Conservation (phyloP, 2,329 filamentous ascomycete species). For the Ascosphaera pollenicola region DNA sequence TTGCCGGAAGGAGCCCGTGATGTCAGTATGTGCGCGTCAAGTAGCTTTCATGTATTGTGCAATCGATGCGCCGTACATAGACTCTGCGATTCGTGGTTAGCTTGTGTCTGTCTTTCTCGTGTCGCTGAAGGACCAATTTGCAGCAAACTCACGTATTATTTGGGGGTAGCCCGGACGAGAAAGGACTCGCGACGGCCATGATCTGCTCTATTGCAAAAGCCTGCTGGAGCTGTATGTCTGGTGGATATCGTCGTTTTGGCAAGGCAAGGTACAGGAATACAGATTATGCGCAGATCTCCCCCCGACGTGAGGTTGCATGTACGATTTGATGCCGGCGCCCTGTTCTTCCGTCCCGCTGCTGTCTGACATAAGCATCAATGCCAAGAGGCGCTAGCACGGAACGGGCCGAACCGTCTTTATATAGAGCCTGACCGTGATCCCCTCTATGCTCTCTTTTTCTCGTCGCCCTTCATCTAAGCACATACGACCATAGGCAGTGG, state of each 20-base stretch:
- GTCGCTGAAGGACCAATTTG: not conserved
- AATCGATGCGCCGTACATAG: slow-evolving; percentile 14
- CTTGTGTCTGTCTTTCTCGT: not conserved
- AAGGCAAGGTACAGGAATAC: no score
- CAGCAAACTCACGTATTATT: slow-evolving; percentile 17
- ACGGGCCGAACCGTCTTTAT: no score
- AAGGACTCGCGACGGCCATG: slow-evolving; percentile 16
- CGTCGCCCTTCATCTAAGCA: slow-evolving; percentile 5
- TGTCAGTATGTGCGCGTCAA: slow-evolving; percentile 2
- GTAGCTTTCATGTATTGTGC: slow-evolving; percentile 3
- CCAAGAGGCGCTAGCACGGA: no score
- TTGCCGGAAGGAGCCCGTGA: not conserved
- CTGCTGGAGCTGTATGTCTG: not conserved
- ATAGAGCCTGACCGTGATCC: no score
- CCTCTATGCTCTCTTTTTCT: no score
- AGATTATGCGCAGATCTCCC: no score
- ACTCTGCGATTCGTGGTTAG: slow-evolving; percentile 12
- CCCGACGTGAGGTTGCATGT: no score
- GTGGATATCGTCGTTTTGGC: not conserved
- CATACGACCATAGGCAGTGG: slow-evolving; percentile 26
- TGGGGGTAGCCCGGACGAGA: slow-evolving; percentile 12
- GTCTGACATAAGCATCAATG: no score
- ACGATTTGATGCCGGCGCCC: not conserved
- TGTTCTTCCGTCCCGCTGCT: not conserved
- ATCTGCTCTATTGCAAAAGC: slow-evolving; percentile 8